Evolutionary conservation across 2,329 filamentous ascomycete genomes (phyloP).

Genomic region (Polytolypa hystricis): DNA sequence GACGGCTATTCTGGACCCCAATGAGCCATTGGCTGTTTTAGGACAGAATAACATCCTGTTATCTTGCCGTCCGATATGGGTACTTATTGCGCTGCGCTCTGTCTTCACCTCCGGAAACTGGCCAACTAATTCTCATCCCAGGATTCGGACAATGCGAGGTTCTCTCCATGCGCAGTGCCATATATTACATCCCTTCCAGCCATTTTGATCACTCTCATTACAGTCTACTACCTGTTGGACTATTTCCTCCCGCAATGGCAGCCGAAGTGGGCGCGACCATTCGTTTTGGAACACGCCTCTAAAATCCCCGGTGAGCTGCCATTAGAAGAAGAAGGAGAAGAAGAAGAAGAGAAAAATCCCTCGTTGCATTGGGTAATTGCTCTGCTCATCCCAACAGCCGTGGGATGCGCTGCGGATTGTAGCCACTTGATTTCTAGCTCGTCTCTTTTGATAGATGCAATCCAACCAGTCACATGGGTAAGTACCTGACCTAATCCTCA

Average conservation of each 20-base stretch:
- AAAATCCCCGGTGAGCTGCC: conserved; percentile 18
- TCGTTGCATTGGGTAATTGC: conserved; percentile 24
- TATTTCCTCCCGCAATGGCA: conserved; percentile 18
- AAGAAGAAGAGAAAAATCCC: conserved; percentile 16
- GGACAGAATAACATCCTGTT: too few species aligned
- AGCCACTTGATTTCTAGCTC: conserved; percentile 17
- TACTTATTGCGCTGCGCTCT: background rate
- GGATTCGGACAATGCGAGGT: conserved; percentile 27
- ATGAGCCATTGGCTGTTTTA: too few species aligned
- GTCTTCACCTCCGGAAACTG: conserved; percentile 5
- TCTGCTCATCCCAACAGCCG: conserved; percentile 29
- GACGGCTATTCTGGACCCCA: too few species aligned
- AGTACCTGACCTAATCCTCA: conserved; percentile 19
- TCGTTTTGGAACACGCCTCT: conserved; percentile 36
- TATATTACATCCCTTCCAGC: conserved; percentile 24
- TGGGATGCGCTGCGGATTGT: conserved; percentile 26
- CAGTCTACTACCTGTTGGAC: conserved; percentile 19
- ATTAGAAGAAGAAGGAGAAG: conserved; percentile 23
- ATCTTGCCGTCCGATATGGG: conserved; percentile 11
- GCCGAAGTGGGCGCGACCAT: conserved; percentile 42
- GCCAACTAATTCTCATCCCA: conserved; percentile 13
- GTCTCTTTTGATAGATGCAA: conserved; percentile 12
- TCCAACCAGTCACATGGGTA: conserved; percentile 29
- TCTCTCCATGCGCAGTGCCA: conserved; percentile 24
- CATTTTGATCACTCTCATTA: conserved; percentile 17